Conservation (phyloP, 164 flowering plant genomes). For the Chimonanthus salicifolius region DNA sequence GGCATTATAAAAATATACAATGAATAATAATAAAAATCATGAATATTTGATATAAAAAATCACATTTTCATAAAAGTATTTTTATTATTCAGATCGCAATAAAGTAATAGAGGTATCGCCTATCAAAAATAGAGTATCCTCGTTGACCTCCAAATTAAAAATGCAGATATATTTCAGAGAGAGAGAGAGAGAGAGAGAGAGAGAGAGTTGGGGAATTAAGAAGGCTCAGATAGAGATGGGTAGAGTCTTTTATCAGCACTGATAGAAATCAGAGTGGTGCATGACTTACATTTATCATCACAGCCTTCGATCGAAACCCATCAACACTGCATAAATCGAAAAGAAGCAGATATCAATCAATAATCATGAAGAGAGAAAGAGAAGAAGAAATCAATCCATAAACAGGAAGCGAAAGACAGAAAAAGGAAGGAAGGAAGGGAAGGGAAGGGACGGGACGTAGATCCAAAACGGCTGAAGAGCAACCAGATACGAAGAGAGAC, state of each 20-base stretch:
- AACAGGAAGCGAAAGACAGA: too few species aligned
- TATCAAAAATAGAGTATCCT: neutral
- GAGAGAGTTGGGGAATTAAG: neutral
- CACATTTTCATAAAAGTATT: too few species aligned
- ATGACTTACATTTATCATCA: slow-evolving; percentile 3
- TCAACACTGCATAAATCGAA: neutral
- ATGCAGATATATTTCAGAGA: neutral
- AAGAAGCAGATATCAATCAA: neutral
- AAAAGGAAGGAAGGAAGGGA: too few species aligned
- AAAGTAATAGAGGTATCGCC: too few species aligned
- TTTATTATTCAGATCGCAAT: too few species aligned
- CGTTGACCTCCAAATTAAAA: neutral
- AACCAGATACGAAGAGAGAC: too few species aligned
- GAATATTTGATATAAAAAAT: too few species aligned
- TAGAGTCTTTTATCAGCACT: slow-evolving; percentile 2
- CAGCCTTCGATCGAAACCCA: neutral
- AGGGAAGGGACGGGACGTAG: neutral
- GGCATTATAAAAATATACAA: too few species aligned
- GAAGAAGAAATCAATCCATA: neutral
- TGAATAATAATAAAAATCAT: too few species aligned
- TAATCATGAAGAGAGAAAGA: neutral
- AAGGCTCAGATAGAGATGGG: slow-evolving; percentile 7
- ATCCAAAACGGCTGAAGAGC: neutral
- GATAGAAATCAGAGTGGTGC: slow-evolving; percentile 3
- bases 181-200: neutral